Evolutionary conservation across 2,329 filamentous ascomycete genomes (phyloP), one percentile per base, ranked within the genome.

Genomic region (Clonostachys byssicola): DNA sequence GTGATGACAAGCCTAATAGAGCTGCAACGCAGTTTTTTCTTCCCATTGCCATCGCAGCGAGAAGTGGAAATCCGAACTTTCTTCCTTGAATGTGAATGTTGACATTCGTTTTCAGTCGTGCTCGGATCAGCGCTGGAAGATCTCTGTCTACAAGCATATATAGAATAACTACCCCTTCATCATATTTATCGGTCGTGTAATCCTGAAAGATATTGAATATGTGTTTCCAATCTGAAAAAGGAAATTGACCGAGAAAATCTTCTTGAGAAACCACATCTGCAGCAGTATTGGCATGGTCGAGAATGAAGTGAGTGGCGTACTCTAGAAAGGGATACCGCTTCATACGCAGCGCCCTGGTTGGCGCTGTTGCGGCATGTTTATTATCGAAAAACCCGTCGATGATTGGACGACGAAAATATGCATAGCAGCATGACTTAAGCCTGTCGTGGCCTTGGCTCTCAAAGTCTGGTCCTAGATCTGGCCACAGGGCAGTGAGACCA

Each of bases 361-460:
- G n/a, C n/a, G n/a, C n/a, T n/a, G n/a, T n/a, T n/a, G n/a, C n/a
- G n/a, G n/a, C n/a, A n/a, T n/a, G n/a, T n/a, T n/a, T n/a, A 42
- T 20, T 14, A 13, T n/a, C n/a, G 40, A 14, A 7, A 34, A 12
- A 16, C 10, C 18, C 34, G n/a, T 35, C 8, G 18, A 20, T 4
- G 5, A 5, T 20, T 20, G 14, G 17, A 46, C 45, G 12, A 54
- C 41, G 53, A 3, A 79, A 49, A 48, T 77, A 73, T 1, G 45
- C 47, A 3, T 59, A 44, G 50, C 75, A 80, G 47, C 67, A 72
- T 43, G 64, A 43, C 49, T 70, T 77, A 6, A 78, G 55, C 16
- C 45, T 55, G 2, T 77, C 66, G 39, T 80, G 66, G 17, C 71
- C 64, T 36, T 52, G 45, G 1, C 60, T 56, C 30, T 60, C 46